Base-by-base conservation (phyloP, 495 filamentous ascomycete genomes). In the Podospora pseudoanserina region DNA sequence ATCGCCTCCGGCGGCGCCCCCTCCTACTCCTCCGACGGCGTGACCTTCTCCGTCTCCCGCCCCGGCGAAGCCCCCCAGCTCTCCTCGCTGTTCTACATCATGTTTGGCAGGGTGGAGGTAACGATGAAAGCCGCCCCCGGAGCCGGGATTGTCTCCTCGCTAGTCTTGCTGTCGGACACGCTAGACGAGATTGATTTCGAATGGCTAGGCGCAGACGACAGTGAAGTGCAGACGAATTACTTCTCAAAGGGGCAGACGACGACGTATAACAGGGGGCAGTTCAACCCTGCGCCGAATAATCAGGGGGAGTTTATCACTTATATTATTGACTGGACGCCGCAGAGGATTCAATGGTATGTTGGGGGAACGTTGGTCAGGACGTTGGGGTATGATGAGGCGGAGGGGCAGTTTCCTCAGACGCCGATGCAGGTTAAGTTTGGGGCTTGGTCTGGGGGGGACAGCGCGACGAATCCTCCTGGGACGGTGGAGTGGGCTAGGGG, bases 171-270 rank as follows among this genome's bases (percentile, higher is more conserved):
- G 77, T 97, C 94, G 11, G 94, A 96, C 77, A 87, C 89, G 69
- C 86, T 97, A 15, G 95, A 99, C 78, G 95, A 99, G 79, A 92
- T 99, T 73, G 95, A 97, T 77, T 92, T 92, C 85, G 90, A 93
- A 75, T 93, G 90, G 90, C 78, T 92, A 16, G 90, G 90, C 53
- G 83, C 84, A 58, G 84, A 89, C 72, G 79, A 82, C 65, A 84
- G 72, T 63, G 77, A 88, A 64, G 90, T 96, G 16, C 91, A 97
- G 79, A 90, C 87, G 75, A 97, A 99, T 81, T 99, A 93, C 82
- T 99, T 94, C 75, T 90, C 92, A 76, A 96, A 97, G 81, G 95
- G 94, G 16, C 88, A 91, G 64, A 91, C 89, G 0, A 80, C 79
- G 15, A 83, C 85, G 11, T 94, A 90, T 75, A 86, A 91, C 76